phyloP scores from a whole-genome alignment of 495 filamentous ascomycete genomes.

The Xylaria sp. region DNA sequence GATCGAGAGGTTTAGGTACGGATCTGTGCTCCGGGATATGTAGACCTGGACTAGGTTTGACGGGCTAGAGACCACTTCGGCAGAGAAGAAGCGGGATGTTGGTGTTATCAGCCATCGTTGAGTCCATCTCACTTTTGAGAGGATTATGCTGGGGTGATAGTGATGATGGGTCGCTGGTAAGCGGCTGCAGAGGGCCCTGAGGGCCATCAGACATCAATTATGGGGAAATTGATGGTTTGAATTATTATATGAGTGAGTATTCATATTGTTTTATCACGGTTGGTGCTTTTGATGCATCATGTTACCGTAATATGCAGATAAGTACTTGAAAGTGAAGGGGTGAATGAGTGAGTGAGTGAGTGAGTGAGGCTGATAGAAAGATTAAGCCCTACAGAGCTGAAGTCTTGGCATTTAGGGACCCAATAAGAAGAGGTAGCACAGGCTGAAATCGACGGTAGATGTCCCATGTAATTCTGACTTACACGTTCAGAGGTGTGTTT shows the following conservation, averaged over 20 bases:
- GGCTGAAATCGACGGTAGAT: conserved; percentile 1
- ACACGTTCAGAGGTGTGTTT: too few relatives aligned
- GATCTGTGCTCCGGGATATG: conserved; percentile 73
- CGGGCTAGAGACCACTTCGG: conserved; percentile 33
- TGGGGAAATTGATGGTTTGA: neutral
- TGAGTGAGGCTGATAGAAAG: conserved; percentile 5
- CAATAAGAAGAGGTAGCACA: neutral
- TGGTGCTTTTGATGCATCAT: neutral
- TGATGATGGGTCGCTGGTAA: conserved; percentile 17
- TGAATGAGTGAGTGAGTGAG: conserved; percentile 10
- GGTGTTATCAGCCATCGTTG: neutral
- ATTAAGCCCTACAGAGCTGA: neutral
- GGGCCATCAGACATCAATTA: conserved; percentile 13
- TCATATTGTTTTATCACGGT: neutral
- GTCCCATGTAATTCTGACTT: too few relatives aligned
- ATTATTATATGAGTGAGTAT: neutral
- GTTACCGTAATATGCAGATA: neutral
- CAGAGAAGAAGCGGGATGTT: conserved; percentile 34
- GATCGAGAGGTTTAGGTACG: conserved; percentile 94
- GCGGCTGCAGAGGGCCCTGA: conserved; percentile 20
- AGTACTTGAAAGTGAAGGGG: neutral
- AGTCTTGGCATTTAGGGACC: neutral
- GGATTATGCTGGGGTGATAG: conserved; percentile 3
- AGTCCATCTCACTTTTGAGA: conserved; percentile 3
- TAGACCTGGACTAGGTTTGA: conserved; percentile 65